These are phyloP conservation scores for Tuber borchii DNA, from an alignment of 495 filamentous ascomycete species.

Conservation along the genomic window DNA sequence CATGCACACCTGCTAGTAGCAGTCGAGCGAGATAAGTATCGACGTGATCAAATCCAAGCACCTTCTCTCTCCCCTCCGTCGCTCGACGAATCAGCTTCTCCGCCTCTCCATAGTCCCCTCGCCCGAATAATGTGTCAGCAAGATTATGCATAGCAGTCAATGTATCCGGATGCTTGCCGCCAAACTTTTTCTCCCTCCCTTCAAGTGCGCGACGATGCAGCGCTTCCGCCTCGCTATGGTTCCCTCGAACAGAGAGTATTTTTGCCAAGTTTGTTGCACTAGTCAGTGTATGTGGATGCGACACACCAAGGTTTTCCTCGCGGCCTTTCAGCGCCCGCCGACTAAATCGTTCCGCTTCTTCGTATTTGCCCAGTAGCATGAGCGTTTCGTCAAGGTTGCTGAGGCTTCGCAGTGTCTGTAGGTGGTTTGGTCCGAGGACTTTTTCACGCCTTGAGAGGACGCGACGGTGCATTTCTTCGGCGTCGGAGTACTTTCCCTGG, in stretches of 20 bases:
- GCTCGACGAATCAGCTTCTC: slow-evolving; percentile 35
- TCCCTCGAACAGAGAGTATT: slow-evolving; percentile 38
- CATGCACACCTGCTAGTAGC: slow-evolving; percentile 11
- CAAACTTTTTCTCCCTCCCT: slow-evolving; percentile 38
- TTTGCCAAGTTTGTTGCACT: slow-evolving; percentile 41
- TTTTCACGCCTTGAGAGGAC: slow-evolving; percentile 11
- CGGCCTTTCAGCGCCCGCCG: slow-evolving; percentile 23
- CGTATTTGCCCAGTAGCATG: slow-evolving; percentile 39
- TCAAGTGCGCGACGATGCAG: slow-evolving; percentile 36
- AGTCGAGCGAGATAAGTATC: slow-evolving; percentile 19
- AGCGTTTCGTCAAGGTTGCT: slow-evolving; percentile 40
- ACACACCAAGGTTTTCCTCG: slow-evolving; percentile 37
- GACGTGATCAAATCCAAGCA: slow-evolving; percentile 39
- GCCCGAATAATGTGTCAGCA: slow-evolving; percentile 33
- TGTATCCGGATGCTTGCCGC: slow-evolving; percentile 39
- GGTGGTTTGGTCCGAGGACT: slow-evolving; percentile 12
- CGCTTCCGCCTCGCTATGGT: slow-evolving; percentile 43
- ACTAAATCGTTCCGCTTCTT: slow-evolving; percentile 43
- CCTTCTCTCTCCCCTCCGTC: slow-evolving; percentile 37
- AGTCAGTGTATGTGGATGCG: slow-evolving; percentile 41
- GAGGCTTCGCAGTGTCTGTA: slow-evolving; percentile 17
- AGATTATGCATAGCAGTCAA: slow-evolving; percentile 40
- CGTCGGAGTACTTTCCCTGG: slow-evolving; percentile 7
- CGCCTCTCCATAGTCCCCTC: slow-evolving; percentile 44
- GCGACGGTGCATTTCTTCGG: slow-evolving; percentile 8